phyloP scores from a whole-genome alignment of 129 eudicot species.

The Pseudognaphalium luteoalbum region DNA sequence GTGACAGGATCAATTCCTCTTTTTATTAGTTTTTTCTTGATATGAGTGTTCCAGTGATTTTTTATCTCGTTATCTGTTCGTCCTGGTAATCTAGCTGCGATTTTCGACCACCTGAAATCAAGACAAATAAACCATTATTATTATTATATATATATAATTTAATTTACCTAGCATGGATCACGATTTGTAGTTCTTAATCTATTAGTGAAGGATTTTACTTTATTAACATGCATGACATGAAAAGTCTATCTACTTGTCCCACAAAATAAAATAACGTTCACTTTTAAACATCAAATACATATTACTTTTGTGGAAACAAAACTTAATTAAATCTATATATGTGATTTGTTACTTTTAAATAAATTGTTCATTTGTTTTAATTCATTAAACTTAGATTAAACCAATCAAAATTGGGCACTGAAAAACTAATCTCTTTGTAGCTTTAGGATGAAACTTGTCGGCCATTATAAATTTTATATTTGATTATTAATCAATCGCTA shows the following conservation, averaged over 20 bases:
- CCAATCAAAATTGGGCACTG: slow-evolving; percentile 18
- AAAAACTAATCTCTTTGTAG: slow-evolving; percentile 7
- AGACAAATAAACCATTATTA: background rate
- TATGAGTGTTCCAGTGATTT: slow-evolving; percentile 95
- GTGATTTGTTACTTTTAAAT: background rate
- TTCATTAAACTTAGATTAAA: background rate
- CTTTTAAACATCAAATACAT: background rate
- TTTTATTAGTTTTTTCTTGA: slow-evolving; percentile 83
- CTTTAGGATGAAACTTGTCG: slow-evolving; percentile 38
- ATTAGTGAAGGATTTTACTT: no score
- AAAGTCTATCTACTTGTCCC: slow-evolving; percentile 13
- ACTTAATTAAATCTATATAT: slow-evolving; percentile 8
- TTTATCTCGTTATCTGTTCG: slow-evolving; percentile 92
- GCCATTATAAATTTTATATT: slow-evolving; percentile 27
- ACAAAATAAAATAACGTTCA: background rate
- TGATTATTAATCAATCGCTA: background rate
- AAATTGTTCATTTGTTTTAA: background rate
- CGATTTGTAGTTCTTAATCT: no score
- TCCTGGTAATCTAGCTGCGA: slow-evolving; percentile 84
- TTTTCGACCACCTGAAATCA: slow-evolving; percentile 82
- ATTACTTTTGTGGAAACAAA: slow-evolving; percentile 13
- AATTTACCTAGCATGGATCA: no score
- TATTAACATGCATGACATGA: background rate
- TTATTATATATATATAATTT: no score
- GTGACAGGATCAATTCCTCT: slow-evolving; percentile 95